A percentile compares a stretch with the other conserved stretches of the same genome.
These are phyloP conservation scores for Caryopteris hybrid DNA, from an alignment of 305 asterid genomes.

Conservation along the genomic window DNA sequence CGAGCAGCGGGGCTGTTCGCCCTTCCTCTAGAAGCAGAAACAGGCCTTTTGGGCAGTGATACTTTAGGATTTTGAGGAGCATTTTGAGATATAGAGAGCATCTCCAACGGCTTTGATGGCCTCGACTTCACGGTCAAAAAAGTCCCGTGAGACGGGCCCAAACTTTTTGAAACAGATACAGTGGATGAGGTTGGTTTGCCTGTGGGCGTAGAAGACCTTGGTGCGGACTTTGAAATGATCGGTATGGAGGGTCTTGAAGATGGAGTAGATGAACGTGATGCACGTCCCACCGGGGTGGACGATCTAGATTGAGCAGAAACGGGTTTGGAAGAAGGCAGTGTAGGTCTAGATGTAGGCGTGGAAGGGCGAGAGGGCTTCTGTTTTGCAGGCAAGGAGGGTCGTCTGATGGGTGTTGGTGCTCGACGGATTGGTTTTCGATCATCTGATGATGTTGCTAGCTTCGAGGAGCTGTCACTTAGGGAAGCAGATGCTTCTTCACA, in stretches of 20 bases:
- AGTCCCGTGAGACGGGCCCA: slow-evolving; percentile 35
- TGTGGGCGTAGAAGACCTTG: slow-evolving; percentile 58
- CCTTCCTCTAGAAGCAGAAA: slow-evolving; percentile 64
- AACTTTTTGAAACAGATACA: slow-evolving; percentile 26
- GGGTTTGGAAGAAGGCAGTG: slow-evolving; percentile 48
- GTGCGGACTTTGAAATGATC: slow-evolving; percentile 34
- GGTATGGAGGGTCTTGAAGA: slow-evolving; percentile 37
- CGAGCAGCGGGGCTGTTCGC: slow-evolving; percentile 19
- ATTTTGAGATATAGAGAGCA: slow-evolving; percentile 29
- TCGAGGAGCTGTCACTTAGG: background rate
- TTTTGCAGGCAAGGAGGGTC: slow-evolving; percentile 23
- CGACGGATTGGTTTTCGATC: slow-evolving; percentile 10
- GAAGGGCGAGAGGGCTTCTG: slow-evolving; percentile 40
- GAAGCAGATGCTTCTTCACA: slow-evolving; percentile 17
- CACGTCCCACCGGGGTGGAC: slow-evolving; percentile 22
- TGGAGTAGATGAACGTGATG: slow-evolving; percentile 49
- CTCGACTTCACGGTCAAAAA: slow-evolving; percentile 48
- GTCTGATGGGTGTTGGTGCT: slow-evolving; percentile 22
- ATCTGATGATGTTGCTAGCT: slow-evolving; percentile 21
- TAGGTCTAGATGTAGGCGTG: slow-evolving; percentile 50
- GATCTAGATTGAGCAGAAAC: slow-evolving; percentile 27
- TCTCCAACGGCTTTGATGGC: slow-evolving; percentile 40
- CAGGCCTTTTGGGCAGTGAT: slow-evolving; percentile 47
- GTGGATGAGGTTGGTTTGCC: slow-evolving; percentile 27
- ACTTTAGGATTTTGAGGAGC: slow-evolving; percentile 28